Base-by-base conservation (phyloP, 768 basidiomycete genomes). In the Favolaschia claudopus region DNA sequence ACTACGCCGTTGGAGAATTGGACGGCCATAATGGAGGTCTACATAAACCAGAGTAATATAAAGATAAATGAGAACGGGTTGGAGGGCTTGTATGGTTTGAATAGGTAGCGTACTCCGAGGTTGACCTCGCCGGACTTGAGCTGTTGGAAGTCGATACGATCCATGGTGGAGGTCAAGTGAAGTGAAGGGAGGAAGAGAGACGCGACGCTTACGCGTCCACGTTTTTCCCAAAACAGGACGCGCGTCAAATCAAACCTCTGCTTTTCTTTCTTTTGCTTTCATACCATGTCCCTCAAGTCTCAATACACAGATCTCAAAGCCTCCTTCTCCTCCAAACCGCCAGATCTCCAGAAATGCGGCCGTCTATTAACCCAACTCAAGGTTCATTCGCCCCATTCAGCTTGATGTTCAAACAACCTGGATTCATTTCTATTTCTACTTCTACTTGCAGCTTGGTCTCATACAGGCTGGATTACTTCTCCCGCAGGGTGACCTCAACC, bases 1-100 rank as follows among this genome's bases (percentile, higher is more conserved):
- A 99, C 89, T 58, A 99, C 97, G 34, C 97, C 97, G 28, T 87
- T 88, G 31, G 93, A 82, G 79, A 99, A 99, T 69, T 95, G 93
- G 62, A 99, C 96, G 51, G 97, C 96, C 96, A 98, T 98, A 74
- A 99, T 99, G 38, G 96, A 98, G 54, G 96, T 99, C 94, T 98
- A 67, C 6, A 57, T n/a, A 45, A 34, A 17, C 22, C 39, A 43
- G 28, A 31, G 39, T 27, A 29, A 31, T 47, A 37, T 46, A 45
- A 36, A 15, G 24, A 59, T 53, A 28, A 38, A 32, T n/a, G 33
- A 27, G 22, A 57, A 46, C n/a, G n/a, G n/a, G n/a, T n/a, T n/a
- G n/a, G n/a, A n/a, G n/a, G n/a, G n/a, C n/a, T n/a, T n/a, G n/a
- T n/a, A n/a, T n/a, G n/a, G n/a, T n/a, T n/a, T n/a, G n/a, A n/a